Conservation (phyloP, 176 grass and related monocot genomes). For the Carex kokanica region DNA sequence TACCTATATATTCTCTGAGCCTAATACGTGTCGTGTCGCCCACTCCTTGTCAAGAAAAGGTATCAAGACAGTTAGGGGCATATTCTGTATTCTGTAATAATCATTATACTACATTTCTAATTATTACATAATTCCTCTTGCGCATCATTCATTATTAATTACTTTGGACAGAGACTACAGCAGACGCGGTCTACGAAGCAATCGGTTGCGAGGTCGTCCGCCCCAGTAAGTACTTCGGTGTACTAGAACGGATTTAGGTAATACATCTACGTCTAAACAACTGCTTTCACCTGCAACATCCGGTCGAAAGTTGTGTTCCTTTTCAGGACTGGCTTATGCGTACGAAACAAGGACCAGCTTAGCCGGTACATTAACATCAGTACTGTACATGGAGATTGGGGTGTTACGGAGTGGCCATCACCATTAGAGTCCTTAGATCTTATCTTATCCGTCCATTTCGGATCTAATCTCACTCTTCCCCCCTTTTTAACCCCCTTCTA, state of each 20-base stretch:
- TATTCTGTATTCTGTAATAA: conserved; percentile 28
- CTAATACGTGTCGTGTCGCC: conserved; percentile 20
- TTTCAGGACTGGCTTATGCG: neutral
- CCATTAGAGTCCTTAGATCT: neutral
- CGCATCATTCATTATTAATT: conserved; percentile 10
- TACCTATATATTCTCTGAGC: neutral
- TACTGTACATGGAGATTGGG: neutral
- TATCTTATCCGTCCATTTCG: neutral
- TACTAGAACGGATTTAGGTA: neutral
- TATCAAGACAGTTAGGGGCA: neutral
- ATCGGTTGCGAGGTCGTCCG: neutral
- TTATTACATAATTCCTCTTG: neutral
- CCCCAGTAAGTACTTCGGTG: neutral
- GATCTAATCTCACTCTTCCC: neutral
- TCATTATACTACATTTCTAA: neutral
- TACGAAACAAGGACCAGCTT: neutral
- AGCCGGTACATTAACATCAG: conserved; percentile 1
- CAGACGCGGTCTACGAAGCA: neutral
- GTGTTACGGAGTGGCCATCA: neutral
- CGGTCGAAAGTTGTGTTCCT: conserved; percentile 5
- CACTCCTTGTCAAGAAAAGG: neutral
- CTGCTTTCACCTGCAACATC: conserved; percentile 9
- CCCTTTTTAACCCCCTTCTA: neutral
- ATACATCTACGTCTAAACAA: neutral
- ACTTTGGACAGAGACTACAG: neutral